Conservation (phyloP, 495 filamentous ascomycete genomes). For the Niebla homalea region DNA sequence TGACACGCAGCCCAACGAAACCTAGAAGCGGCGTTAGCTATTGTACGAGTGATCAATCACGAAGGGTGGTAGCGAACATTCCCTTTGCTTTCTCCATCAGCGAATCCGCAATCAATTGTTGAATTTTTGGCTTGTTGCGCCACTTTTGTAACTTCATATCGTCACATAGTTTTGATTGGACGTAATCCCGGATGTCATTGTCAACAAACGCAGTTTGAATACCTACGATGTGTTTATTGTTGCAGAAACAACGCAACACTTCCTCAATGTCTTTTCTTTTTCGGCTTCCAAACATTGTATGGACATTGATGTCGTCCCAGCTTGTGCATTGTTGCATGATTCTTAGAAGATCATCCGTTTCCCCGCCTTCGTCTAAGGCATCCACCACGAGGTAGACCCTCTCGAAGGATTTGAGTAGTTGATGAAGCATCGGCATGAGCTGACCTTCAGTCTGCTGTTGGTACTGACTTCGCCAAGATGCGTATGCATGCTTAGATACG, state of each 20-base stretch:
- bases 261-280: slow-evolving; percentile 19
- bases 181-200: slow-evolving; percentile 20
- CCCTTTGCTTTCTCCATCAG: slow-evolving; percentile 21
- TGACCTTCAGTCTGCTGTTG: slow-evolving; percentile 3
- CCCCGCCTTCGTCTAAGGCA: slow-evolving; percentile 22
- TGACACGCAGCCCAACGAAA: slow-evolving; percentile 32
- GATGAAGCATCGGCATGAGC: neutral
- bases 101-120: slow-evolving; percentile 10
- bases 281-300: slow-evolving; percentile 21
- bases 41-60: slow-evolving; percentile 4
- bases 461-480: slow-evolving; percentile 1
- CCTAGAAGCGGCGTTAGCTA: slow-evolving; percentile 17
- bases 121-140: slow-evolving; percentile 8
- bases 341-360: slow-evolving; percentile 13
- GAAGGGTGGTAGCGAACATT: slow-evolving; percentile 21
- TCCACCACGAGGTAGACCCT: slow-evolving; percentile 17
- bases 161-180: slow-evolving; percentile 3
- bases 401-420: neutral
- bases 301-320: slow-evolving; percentile 13
- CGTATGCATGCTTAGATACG: slow-evolving; percentile 4
- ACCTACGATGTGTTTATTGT: neutral
- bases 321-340: slow-evolving; percentile 14
- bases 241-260: neutral
- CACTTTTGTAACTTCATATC: slow-evolving; percentile 10
- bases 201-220: slow-evolving; percentile 11